These are phyloP conservation scores for Eryngium alpinum DNA, from an alignment of 140 eudicot species.

Conservation along the genomic window DNA sequence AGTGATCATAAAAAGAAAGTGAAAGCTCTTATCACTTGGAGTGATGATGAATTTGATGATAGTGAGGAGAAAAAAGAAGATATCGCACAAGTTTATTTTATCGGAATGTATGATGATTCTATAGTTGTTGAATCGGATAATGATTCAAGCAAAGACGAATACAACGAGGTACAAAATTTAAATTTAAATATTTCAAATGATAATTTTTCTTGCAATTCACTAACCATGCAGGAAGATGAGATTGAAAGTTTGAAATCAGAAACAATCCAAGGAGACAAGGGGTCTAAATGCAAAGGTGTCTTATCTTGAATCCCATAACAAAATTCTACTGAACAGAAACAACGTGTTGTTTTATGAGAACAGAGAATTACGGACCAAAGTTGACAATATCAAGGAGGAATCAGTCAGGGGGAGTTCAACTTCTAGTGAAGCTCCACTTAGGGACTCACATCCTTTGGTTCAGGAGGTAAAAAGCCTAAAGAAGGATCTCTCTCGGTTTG, in stretches of 20 bases:
- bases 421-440: too few relatives aligned
- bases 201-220: not conserved
- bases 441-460: not conserved
- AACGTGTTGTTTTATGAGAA: too few relatives aligned
- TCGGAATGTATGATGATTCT: not conserved
- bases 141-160: too few relatives aligned
- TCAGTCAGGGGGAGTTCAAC: not conserved
- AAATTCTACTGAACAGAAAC: too few relatives aligned
- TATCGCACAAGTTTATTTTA: not conserved
- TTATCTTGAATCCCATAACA: too few relatives aligned
- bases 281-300: not conserved
- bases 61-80: not conserved
- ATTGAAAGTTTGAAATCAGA: too few relatives aligned
- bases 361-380: too few relatives aligned
- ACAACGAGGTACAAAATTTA: too few relatives aligned
- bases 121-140: too few relatives aligned
- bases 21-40: not conserved
- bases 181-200: not conserved
- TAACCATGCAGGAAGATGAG: too few relatives aligned
- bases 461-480: not conserved
- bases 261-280: not conserved
- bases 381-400: too few relatives aligned
- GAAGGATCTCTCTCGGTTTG: not conserved
- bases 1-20: not conserved
- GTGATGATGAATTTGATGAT: not conserved